Evolutionary conservation across 164 flowering plant genomes (phyloP).

Genomic region (Saururus chinensis): DNA sequence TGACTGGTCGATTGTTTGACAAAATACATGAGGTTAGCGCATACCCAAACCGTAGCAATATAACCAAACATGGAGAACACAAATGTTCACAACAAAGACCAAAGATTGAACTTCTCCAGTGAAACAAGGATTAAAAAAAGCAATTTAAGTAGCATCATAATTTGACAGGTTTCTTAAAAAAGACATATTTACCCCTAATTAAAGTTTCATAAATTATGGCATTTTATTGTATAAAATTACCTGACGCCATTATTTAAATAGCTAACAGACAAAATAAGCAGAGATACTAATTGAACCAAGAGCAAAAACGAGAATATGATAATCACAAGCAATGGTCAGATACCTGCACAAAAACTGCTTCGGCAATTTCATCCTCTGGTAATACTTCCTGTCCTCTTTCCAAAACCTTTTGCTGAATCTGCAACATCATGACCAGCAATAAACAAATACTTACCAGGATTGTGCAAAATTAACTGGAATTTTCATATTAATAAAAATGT

Average conservation of each 20-base stretch:
- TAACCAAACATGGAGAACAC: too few relatives aligned
- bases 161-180: too few relatives aligned
- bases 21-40: not conserved
- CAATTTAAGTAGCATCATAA: too few relatives aligned
- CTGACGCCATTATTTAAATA: not conserved
- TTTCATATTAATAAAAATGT: not conserved
- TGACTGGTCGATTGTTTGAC: constrained; percentile 29
- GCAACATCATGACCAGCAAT: constrained; percentile 5
- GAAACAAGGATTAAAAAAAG: too few relatives aligned
- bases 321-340: not conserved
- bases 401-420: constrained; percentile 71
- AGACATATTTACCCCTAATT: too few relatives aligned
- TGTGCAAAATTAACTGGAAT: too few relatives aligned
- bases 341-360: constrained; percentile 85
- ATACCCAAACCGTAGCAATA: not conserved
- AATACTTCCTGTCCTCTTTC: constrained; percentile 52
- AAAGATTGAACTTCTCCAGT: too few relatives aligned
- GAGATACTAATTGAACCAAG: not conserved
- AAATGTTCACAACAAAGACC: too few relatives aligned
- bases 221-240: not conserved
- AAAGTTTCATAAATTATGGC: not conserved
- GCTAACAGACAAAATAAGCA: not conserved
- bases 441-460: too few relatives aligned
- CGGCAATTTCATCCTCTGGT: constrained; percentile 90
- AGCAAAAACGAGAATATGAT: not conserved